These are phyloP conservation scores for Gorgonomyces haynaldii DNA, from an alignment of 192 early-diverging fungal species.

Conservation along the genomic window DNA sequence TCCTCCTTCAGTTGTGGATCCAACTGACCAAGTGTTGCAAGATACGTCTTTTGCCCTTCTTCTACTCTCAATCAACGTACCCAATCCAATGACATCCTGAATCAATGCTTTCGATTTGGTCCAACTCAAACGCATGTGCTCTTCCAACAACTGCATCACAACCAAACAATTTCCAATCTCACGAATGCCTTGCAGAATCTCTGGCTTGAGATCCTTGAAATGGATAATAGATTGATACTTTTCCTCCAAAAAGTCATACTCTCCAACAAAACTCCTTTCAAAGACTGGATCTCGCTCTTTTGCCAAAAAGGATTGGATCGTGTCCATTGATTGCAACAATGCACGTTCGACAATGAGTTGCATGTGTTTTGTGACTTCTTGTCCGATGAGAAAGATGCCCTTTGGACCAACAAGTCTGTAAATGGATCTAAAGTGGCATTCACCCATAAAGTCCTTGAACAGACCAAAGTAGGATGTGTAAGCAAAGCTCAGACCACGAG, in stretches of 20 bases:
- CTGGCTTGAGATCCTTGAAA: constrained; percentile 22
- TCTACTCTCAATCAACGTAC: too few relatives aligned
- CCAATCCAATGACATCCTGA: background rate
- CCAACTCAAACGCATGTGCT: too few relatives aligned
- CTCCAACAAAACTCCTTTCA: background rate
- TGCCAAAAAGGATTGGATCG: constrained; percentile 1
- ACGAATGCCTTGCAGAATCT: constrained; percentile 33
- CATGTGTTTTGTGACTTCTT: constrained; percentile 23
- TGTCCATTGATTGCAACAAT: background rate
- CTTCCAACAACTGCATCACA: constrained; percentile 17
- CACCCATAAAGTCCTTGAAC: constrained; percentile 26
- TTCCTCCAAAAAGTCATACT: background rate
- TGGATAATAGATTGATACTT: constrained; percentile 12
- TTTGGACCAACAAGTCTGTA: constrained; percentile 15
- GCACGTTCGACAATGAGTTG: constrained; percentile 5
- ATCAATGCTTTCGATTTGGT: too few relatives aligned
- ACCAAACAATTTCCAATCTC: constrained; percentile 30
- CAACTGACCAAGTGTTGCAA: too few relatives aligned
- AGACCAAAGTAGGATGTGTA: constrained; percentile 19
- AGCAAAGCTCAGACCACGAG: constrained; percentile 19
- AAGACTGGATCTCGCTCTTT: background rate
- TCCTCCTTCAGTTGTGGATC: background rate
- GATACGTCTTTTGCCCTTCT: too few relatives aligned
- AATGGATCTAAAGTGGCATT: constrained; percentile 22
- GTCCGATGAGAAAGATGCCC: constrained; percentile 16